phyloP scores from a whole-genome alignment of 2,329 filamentous ascomycete species.

The Elsinoe arachidis region DNA sequence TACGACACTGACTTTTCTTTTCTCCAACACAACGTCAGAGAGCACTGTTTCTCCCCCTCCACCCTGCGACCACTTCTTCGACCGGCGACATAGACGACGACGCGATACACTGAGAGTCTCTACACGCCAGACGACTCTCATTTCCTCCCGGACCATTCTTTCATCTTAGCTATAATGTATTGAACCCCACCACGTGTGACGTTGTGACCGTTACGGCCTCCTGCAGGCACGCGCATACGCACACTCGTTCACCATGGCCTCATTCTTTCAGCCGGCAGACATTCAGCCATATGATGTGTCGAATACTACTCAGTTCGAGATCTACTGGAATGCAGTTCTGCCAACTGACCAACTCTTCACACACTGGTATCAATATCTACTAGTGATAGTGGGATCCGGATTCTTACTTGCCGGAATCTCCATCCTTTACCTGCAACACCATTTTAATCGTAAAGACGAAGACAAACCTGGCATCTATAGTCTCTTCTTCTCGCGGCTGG shows the following conservation, averaged over 20 bases:
- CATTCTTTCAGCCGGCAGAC: slow-evolving; percentile 14
- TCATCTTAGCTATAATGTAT: slow-evolving; percentile 2
- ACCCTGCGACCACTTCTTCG: not conserved
- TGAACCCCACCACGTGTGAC: slow-evolving; percentile 11
- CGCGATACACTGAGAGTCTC: not conserved
- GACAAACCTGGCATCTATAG: slow-evolving; percentile 7
- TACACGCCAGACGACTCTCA: not conserved
- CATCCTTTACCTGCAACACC: slow-evolving; percentile 5
- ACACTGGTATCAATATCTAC: slow-evolving; percentile 17
- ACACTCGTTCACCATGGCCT: slow-evolving; percentile 13
- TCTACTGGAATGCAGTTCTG: slow-evolving; percentile 14
- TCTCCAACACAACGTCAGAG: not conserved
- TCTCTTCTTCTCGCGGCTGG: slow-evolving; percentile 6
- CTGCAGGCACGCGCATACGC: slow-evolving; percentile 4
- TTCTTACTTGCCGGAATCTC: slow-evolving; percentile 7
- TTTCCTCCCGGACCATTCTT: not conserved
- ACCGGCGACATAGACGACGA: not conserved
- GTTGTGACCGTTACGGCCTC: slow-evolving; percentile 9
- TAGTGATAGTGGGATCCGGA: slow-evolving; percentile 12
- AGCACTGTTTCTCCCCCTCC: not conserved
- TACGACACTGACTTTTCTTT: slow-evolving; percentile 7
- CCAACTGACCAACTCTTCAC: slow-evolving; percentile 11
- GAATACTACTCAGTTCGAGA: slow-evolving; percentile 9
- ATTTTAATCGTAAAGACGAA: slow-evolving; percentile 1
- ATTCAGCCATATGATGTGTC: not conserved